Conservation (phyloP, 495 filamentous ascomycete genomes). For the Pyrenula massariospora region DNA sequence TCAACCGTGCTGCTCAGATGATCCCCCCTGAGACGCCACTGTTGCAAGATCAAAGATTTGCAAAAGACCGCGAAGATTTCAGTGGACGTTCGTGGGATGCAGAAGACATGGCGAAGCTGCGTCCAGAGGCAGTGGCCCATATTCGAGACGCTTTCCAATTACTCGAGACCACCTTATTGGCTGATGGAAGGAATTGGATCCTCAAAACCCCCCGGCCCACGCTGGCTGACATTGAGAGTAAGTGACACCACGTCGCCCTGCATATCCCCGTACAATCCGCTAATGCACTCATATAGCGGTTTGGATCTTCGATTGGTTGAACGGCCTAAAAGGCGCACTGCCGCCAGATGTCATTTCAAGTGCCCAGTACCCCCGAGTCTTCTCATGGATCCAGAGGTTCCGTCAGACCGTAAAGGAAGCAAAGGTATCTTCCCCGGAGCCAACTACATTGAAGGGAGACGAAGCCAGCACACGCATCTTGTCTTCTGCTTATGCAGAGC, state of each 20-base stretch:
- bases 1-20: conserved; percentile 27
- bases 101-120: conserved; percentile 14
- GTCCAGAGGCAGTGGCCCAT: conserved; percentile 33
- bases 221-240: conserved; percentile 48
- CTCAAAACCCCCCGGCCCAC: conserved; percentile 26
- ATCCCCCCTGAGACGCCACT: conserved; percentile 35
- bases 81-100: conserved; percentile 17
- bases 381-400: conserved; percentile 45
- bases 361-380: conserved; percentile 35
- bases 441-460: conserved; percentile 27
- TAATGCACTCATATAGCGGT: conserved; percentile 18
- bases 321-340: conserved; percentile 32
- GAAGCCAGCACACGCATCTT: conserved; percentile 32
- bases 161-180: conserved; percentile 40
- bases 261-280: not conserved
- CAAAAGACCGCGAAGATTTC: conserved; percentile 39
- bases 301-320: conserved; percentile 51
- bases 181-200: conserved; percentile 47
- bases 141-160: conserved; percentile 28
- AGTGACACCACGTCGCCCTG: not conserved
- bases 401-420: conserved; percentile 14
- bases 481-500: conserved; percentile 20
- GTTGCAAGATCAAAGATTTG: conserved; percentile 35
- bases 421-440: conserved; percentile 15
- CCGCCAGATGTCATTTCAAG: conserved; percentile 25